Percentiles rank a stretch among this genome's conserved stretches.
Conservation (phyloP, 441 rosid species). For the Aquilaria agallochum region DNA sequence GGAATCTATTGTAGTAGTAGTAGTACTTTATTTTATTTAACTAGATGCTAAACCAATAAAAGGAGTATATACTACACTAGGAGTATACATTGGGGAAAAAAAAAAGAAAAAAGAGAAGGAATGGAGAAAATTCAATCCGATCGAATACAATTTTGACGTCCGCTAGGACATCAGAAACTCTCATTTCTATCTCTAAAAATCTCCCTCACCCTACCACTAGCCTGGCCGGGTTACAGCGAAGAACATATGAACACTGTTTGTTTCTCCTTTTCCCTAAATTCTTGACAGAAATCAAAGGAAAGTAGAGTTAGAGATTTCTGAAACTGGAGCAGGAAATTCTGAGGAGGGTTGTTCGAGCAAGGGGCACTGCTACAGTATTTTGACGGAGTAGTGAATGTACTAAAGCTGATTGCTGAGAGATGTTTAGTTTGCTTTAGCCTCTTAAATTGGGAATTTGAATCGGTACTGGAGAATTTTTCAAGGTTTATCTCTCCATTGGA, state of each 20-base stretch:
- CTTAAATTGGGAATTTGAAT: constrained; percentile 4
- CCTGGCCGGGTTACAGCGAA: constrained; percentile 58
- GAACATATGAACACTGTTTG: constrained; percentile 33
- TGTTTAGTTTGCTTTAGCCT: neutral
- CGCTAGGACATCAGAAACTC: constrained; percentile 61
- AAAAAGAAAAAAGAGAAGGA: constrained; percentile 11
- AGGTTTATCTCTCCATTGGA: constrained; percentile 3
- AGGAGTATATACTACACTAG: no score
- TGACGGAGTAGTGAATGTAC: constrained; percentile 9
- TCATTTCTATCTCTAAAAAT: constrained; percentile 27
- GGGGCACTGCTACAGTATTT: constrained; percentile 5
- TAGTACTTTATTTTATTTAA: no score
- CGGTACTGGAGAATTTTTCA: constrained; percentile 11
- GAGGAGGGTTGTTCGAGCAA: constrained; percentile 2
- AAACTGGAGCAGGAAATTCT: neutral
- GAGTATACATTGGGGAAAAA: constrained; percentile 18
- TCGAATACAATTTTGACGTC: constrained; percentile 91
- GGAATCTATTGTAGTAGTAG: no score
- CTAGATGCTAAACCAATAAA: no score
- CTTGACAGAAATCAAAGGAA: constrained; percentile 17
- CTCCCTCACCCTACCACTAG: constrained; percentile 16
- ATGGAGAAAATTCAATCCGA: constrained; percentile 56
- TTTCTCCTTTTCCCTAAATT: no score
- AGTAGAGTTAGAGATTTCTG: neutral
- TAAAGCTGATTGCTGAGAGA: constrained; percentile 14